Evolutionary conservation across 2,329 filamentous ascomycete species (phyloP).

Genomic region (Paecilomyces variotii): DNA sequence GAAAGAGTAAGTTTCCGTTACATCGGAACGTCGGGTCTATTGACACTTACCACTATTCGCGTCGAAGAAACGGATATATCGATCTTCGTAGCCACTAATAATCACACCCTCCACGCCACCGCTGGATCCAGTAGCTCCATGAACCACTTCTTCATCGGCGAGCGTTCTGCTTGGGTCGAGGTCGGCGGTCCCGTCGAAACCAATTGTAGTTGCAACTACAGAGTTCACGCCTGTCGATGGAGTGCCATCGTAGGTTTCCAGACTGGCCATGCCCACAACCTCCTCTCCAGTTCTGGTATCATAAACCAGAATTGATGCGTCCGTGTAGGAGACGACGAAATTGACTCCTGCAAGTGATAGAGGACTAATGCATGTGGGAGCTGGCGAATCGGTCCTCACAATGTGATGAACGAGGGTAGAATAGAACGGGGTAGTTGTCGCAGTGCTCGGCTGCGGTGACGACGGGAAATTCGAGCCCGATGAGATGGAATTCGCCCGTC

Average conservation of each 20-base stretch:
- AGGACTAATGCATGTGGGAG: constrained; percentile 87
- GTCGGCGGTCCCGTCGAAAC: constrained; percentile 59
- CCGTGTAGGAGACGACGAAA: constrained; percentile 88
- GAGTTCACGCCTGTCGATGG: constrained; percentile 78
- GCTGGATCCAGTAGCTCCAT: constrained; percentile 74
- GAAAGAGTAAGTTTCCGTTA: constrained; percentile 12
- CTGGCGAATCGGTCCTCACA: constrained; percentile 57
- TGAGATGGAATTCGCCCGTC: constrained; percentile 85
- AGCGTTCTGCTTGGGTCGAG: constrained; percentile 56
- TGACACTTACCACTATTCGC: constrained; percentile 83
- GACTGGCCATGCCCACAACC: constrained; percentile 83
- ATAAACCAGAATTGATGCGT: constrained; percentile 84
- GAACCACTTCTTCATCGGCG: constrained; percentile 63
- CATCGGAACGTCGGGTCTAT: not conserved
- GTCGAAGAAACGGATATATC: constrained; percentile 94
- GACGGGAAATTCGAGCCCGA: constrained; percentile 88
- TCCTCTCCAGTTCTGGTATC: constrained; percentile 89
- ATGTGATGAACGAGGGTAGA: constrained; percentile 86
- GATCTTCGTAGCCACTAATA: constrained; percentile 94
- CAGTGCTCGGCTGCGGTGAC: constrained; percentile 79
- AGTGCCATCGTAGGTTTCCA: constrained; percentile 88
- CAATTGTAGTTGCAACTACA: constrained; percentile 77
- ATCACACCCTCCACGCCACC: constrained; percentile 86
- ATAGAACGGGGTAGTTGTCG: constrained; percentile 77
- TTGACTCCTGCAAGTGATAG: constrained; percentile 74